Percentiles rank a stretch among this genome's conserved stretches.
phyloP scores from a whole-genome alignment of 371 early-diverging fungal genomes.

The Mortierella sp. region DNA sequence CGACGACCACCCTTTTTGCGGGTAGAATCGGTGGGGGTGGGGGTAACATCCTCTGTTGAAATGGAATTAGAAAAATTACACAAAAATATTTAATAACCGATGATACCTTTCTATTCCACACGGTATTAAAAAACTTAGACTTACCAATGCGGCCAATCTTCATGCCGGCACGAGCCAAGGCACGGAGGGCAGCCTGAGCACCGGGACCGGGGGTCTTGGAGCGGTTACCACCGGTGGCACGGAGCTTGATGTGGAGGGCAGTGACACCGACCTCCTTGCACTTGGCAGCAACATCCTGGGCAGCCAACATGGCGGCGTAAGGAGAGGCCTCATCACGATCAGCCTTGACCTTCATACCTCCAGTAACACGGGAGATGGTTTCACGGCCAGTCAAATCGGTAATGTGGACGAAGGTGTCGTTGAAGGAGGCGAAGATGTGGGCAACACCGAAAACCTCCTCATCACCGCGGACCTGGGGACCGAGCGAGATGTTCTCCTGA shows the following conservation, averaged over 20 bases:
- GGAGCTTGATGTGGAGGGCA: conserved; percentile 99
- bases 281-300: conserved; percentile 99
- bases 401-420: conserved; percentile 99
- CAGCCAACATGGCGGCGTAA: conserved; percentile 99
- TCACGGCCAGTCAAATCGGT: conserved; percentile 99
- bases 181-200: conserved; percentile 99
- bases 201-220: conserved; percentile 99
- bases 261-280: conserved; percentile 99
- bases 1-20: conserved; percentile 99
- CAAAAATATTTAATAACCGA: not conserved
- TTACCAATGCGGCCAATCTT: conserved; percentile 56
- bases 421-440: conserved; percentile 99
- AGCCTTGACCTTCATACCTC: conserved; percentile 99
- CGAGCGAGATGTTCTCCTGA: conserved; percentile 94
- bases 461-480: conserved; percentile 98
- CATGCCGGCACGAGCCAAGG: conserved; percentile 98
- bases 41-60: conserved; percentile 96
- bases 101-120: not conserved
- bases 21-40: conserved; percentile 99
- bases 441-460: conserved; percentile 99
- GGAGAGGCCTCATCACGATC: conserved; percentile 99
- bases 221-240: conserved; percentile 99
- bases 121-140: not conserved
- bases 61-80: conserved; percentile 2
- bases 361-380: conserved; percentile 99